Base-by-base conservation (phyloP, 495 filamentous ascomycete genomes). In the Penicillium steckii region DNA sequence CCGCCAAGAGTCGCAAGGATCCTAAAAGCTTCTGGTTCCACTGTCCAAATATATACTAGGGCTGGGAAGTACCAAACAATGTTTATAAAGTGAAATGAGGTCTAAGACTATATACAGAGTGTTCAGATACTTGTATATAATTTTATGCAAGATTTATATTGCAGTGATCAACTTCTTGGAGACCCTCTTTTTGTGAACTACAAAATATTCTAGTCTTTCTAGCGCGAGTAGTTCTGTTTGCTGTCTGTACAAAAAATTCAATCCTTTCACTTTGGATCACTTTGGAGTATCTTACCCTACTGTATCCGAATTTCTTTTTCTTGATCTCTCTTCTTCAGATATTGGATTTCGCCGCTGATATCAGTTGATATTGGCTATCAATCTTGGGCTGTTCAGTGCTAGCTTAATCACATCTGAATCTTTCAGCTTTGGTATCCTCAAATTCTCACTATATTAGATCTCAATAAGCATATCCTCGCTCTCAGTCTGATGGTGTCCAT, bases 131-230 rank as follows among this genome's bases (percentile, higher is more conserved):
- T 37, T 19, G 44, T 46, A 46, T 21, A 6, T 46, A 46, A 46
- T 46, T 33, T 37, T 25, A 43, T 43, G 13, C 18, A 43, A 43
- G 9, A 23, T 25, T 43, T 23, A 21, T 48, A 48, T 48, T 48
- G 45, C 4, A 9, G 29, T 37, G 29, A 37, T 30, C 45, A 29
- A 48, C 45, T 48, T 37, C 12, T 9, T 18, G 29, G 17, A 18
- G 45, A 48, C 29, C 45, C 45, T 48, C 29, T 48, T 46, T 48
- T 17, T 32, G 10, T n/a, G 45, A 37, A 48, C 45, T 37, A 48
- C 45, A 18, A 48, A 48, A 48, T 30, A 29, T 48, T 48, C 45
- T 48, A 48, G 45, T 48, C 27, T 32, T 19, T 30, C 29, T 38
- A 48, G 45, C 45, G 29, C 18, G 29, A 19, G 45, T 46, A 48